A percentile compares a stretch with the other conserved stretches of the same genome.
Evolutionary conservation across 225 moss, liverwort and hornwort species (phyloP).

Genomic region (Physcomitrellopsis africana): DNA sequence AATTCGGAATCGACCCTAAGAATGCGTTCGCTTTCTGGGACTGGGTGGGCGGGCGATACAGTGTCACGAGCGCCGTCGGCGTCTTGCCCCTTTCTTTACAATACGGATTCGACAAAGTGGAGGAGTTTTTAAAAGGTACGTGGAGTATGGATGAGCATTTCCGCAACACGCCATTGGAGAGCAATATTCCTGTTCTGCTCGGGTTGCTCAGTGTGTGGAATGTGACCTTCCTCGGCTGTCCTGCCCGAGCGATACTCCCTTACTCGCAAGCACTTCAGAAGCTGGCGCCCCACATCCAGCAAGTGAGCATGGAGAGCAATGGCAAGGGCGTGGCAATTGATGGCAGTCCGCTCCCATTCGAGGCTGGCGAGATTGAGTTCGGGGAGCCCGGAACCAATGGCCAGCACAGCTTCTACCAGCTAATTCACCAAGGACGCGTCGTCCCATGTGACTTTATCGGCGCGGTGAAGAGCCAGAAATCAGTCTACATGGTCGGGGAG

Average conservation of each 20-base stretch:
- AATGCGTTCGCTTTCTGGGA: conserved; percentile 99
- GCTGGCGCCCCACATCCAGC: conserved; percentile 93
- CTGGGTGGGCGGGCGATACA: conserved; percentile 99
- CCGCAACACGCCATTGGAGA: conserved; percentile 66
- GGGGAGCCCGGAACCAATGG: conserved; percentile 99
- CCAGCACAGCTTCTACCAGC: conserved; percentile 98
- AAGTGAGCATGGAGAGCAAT: conserved; percentile 99
- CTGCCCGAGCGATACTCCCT: conserved; percentile 90
- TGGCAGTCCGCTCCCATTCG: conserved; percentile 68
- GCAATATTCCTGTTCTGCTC: conserved; percentile 84
- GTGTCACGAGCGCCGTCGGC: conserved; percentile 93
- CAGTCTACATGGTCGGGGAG: conserved; percentile 85
- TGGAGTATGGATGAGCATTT: conserved; percentile 97
- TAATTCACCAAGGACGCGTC: conserved; percentile 97
- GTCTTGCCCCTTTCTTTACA: conserved; percentile 87
- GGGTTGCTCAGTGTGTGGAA: conserved; percentile 95
- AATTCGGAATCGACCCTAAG: conserved; percentile 89
- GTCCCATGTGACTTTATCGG: conserved; percentile 98
- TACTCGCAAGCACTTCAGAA: conserved; percentile 96
- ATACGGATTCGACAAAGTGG: conserved; percentile 82
- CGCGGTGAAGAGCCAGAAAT: conserved; percentile 93
- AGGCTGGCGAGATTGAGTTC: conserved; percentile 90
- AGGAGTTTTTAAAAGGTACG: conserved; percentile 65
- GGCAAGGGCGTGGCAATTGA: conserved; percentile 97
- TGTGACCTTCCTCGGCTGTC: conserved; percentile 80